Evolutionary conservation across 768 basidiomycete genomes (phyloP).

Genomic region (Xerocomus brunneocitrinus): DNA sequence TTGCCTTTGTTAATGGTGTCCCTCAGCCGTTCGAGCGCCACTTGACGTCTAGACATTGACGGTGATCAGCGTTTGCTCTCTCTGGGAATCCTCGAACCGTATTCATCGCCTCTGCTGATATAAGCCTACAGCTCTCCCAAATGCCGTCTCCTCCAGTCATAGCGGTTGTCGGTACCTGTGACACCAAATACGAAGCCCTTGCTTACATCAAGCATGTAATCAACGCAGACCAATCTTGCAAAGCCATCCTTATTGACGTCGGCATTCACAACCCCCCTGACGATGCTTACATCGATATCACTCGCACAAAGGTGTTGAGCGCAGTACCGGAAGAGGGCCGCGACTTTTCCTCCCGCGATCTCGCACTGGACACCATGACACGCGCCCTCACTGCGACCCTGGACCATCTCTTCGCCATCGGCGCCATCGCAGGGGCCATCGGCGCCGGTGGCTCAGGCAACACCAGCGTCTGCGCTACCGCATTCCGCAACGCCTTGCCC

Average conservation of each 20-base stretch:
- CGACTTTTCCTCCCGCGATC: slow-evolving; percentile 7
- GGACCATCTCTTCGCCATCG: slow-evolving; percentile 5
- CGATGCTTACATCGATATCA: slow-evolving; percentile 17
- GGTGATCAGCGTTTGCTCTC: background rate
- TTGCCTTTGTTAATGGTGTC: slow-evolving; percentile 12
- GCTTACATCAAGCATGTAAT: slow-evolving; percentile 19
- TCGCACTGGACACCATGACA: slow-evolving; percentile 16
- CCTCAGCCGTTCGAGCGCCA: slow-evolving; percentile 13
- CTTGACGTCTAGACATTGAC: slow-evolving; percentile 18
- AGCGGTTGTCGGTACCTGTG: slow-evolving; percentile 27
- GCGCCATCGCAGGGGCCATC: slow-evolving; percentile 20
- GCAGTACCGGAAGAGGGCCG: background rate
- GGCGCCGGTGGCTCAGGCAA: slow-evolving; percentile 25
- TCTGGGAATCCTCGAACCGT: background rate
- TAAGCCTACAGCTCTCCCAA: slow-evolving; percentile 5
- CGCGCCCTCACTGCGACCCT: slow-evolving; percentile 17
- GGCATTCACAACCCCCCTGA: slow-evolving; percentile 16
- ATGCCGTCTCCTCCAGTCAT: slow-evolving; percentile 11
- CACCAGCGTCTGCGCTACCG: slow-evolving; percentile 20
- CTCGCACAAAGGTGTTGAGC: slow-evolving; percentile 17
- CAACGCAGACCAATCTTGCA: slow-evolving; percentile 9
- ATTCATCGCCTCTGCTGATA: slow-evolving; percentile 11
- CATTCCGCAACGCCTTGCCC: slow-evolving; percentile 20
- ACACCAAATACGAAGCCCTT: slow-evolving; percentile 25
- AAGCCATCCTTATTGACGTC: slow-evolving; percentile 27